Percentiles rank a stretch among this genome's conserved stretches.
These are phyloP conservation scores for Maudiozyma humilis DNA, from an alignment of 1,139 yeast genomes.

Conservation along the genomic window DNA sequence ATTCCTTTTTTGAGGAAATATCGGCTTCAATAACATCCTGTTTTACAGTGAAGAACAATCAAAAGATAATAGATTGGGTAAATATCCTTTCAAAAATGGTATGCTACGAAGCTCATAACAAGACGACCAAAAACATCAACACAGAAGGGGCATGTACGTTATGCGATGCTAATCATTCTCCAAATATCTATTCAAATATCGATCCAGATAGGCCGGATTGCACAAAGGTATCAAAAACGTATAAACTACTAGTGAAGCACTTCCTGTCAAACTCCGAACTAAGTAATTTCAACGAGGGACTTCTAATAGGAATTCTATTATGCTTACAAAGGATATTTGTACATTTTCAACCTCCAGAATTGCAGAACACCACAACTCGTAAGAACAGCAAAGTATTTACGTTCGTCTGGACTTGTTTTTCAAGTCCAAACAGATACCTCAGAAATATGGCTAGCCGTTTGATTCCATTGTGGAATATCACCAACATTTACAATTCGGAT, in stretches of 20 bases:
- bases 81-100: slow-evolving; percentile 20
- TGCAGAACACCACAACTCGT: slow-evolving; percentile 13
- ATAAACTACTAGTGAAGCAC: slow-evolving; percentile 20
- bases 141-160: slow-evolving; percentile 31
- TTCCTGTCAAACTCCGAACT: slow-evolving; percentile 18
- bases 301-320: slow-evolving; percentile 39
- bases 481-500: slow-evolving; percentile 18
- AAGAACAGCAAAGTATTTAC: slow-evolving; percentile 14
- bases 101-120: slow-evolving; percentile 16
- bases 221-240: slow-evolving; percentile 18
- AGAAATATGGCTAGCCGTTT: slow-evolving; percentile 40
- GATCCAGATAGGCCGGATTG: slow-evolving; percentile 28
- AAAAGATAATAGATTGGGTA: slow-evolving; percentile 15
- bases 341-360: slow-evolving; percentile 40
- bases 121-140: background rate
- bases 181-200: slow-evolving; percentile 18
- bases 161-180: slow-evolving; percentile 34
- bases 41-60: slow-evolving; percentile 14
- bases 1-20: slow-evolving; percentile 12
- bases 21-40: slow-evolving; percentile 13
- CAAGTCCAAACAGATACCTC: slow-evolving; percentile 42
- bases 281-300: slow-evolving; percentile 21
- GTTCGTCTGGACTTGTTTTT: slow-evolving; percentile 26
- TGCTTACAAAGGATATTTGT: slow-evolving; percentile 42
- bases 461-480: slow-evolving; percentile 27